Base-by-base conservation (phyloP, 2,329 filamentous ascomycete genomes). In the Eutypa lata region DNA sequence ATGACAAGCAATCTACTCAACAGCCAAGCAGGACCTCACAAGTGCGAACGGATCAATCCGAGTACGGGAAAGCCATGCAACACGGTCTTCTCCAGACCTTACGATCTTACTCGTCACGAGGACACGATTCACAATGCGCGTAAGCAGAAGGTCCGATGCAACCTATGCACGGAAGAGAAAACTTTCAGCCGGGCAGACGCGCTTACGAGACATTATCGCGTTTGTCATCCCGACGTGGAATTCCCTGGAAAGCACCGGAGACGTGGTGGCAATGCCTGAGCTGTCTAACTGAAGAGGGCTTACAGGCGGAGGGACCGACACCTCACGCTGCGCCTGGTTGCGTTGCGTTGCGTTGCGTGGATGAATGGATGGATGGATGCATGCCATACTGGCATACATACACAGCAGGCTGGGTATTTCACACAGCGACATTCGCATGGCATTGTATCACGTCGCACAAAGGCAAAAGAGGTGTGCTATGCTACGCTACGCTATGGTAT, bases 141-240 rank as follows among this genome's bases (percentile, higher is more conserved):
- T 64, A 97, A 97, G 78, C 87, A 92, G 70, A 97, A 97, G 76
- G 91, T 97, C 7, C 87, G 91, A 44, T 99, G 94, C 72, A 86
- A 92, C 57, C 75, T 96, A 47, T 99, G 94, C 73, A 91, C 90
- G 2, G 92, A 97, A 64, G 93, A 97, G 67, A 97, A 97, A 80
- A 95, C 91, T 0, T 99, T 99, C 67, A 96, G 91, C 62, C 86
- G 94, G 53, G 94, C 93, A 58, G 94, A 99, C 75, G 94, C 94
- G 1, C 79, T 97, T 47, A 97, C 93, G 14, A 80, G 94, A 55
- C 94, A 99, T 69, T 95, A 96, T 80, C 86, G 91, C 35, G 92
- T 97, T 47, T 93, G 95, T 58, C 93, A 97, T 70, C 92, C 93
- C 0, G 90, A 96, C 56, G 81, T 93, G 52, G 88, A 92, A 57